phyloP scores from a whole-genome alignment of 2,329 filamentous ascomycete genomes.

The Chrysoporthe puriensis region DNA sequence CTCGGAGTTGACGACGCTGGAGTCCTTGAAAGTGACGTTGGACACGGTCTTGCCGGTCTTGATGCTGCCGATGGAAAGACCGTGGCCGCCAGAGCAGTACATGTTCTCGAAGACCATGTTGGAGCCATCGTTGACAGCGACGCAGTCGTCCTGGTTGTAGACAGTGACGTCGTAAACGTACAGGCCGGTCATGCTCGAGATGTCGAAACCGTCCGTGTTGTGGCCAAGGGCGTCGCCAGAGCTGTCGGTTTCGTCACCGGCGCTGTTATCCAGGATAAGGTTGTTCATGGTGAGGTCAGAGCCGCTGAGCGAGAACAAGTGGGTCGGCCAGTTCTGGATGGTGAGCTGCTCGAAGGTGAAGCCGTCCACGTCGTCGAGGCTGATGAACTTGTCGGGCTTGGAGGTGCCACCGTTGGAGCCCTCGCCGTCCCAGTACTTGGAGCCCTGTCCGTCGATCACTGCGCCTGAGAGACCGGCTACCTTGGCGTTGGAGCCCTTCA shows the following conservation, averaged over 20 bases:
- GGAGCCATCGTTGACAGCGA: conserved; percentile 59
- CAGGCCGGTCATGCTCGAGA: conserved; percentile 53
- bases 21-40: conserved; percentile 53
- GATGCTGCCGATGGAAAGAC: conserved; percentile 47
- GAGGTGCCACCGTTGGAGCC: conserved; percentile 43
- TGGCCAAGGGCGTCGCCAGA: conserved; percentile 35
- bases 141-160: conserved; percentile 65
- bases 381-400: conserved; percentile 55
- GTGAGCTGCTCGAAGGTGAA: conserved; percentile 44
- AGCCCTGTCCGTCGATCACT: conserved; percentile 28
- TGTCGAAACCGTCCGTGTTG: conserved; percentile 65
- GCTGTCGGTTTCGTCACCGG: conserved; percentile 36
- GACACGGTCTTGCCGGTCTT: conserved; percentile 56
- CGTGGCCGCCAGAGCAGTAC: conserved; percentile 49
- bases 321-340: conserved; percentile 47
- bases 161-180: conserved; percentile 56
- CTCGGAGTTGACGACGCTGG: conserved; percentile 52
- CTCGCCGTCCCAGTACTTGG: conserved; percentile 37
- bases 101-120: conserved; percentile 51
- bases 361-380: conserved; percentile 44
- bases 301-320: conserved; percentile 45
- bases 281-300: conserved; percentile 41
- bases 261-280: conserved; percentile 45
- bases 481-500: conserved; percentile 29
- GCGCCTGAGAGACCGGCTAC: conserved; percentile 30